Evolutionary conservation across 106 monocot genomes (phyloP), one percentile per base, ranked within the genome.

Genomic region (Platanthera guangdongensis): DNA sequence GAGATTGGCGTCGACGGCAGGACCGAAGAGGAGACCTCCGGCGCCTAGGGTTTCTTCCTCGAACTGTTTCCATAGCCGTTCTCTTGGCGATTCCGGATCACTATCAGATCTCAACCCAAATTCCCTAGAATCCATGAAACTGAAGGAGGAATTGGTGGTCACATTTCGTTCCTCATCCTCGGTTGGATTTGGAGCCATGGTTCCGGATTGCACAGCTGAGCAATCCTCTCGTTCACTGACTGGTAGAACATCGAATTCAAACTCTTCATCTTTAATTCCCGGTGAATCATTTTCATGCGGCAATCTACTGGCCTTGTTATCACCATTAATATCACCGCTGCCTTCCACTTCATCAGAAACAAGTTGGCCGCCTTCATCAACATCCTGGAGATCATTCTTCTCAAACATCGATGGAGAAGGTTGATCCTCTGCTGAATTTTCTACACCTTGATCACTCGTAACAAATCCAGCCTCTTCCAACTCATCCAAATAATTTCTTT

Each of bases 71-170:
- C 82, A 85, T 9, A 95, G 82, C 6, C 72, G 80, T 68, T 90
- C 90, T 64, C 86, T 88, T 45, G 94, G 94, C 47, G 95, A 96
- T 16, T 96, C 95, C 0, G 83, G 78, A 59, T 92, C 87, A 75
- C 88, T 86, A 28, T 85, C 95, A 25, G 90, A 90, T 52, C 86
- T 81, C 52, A 83, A 55, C 0, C 86, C 90, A 83, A 96, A 74
- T 53, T 90, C 89, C 12, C 80, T 76, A 19, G 75, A 77, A 77
- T 87, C 85, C 78, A 92, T 90, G 52, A 92, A 84, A 74, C 87
- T 84, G n/a, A 75, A 78, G 16, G 92, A 88, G 16, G 92, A 88
- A 69, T 74, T 92, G 78, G 74, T 82, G 76, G 21, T 78, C 77
- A 74, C 48, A 18, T 74, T 77, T 13, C 59, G 80, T 5, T 51